phyloP scores from a whole-genome alignment of 1,284 basidiomycete genomes.

The Coniferiporia sulphurascens region DNA sequence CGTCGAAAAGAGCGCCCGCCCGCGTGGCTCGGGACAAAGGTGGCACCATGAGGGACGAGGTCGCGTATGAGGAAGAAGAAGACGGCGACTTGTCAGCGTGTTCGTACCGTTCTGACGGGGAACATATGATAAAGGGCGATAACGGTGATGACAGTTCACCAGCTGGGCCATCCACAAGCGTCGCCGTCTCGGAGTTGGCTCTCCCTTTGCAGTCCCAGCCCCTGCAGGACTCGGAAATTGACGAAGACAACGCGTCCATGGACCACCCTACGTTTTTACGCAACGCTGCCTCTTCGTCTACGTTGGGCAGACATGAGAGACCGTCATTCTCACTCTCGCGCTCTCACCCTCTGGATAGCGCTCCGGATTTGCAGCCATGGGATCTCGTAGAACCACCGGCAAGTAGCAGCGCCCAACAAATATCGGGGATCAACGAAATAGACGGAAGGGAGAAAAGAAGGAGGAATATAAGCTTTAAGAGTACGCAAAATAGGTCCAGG shows the following conservation, averaged over 20 bases:
- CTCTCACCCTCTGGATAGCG: slow-evolving; percentile 6
- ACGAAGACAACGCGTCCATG: not conserved
- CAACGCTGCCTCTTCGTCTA: not conserved
- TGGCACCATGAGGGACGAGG: not conserved
- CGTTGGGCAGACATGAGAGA: not conserved
- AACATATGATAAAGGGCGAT: not conserved
- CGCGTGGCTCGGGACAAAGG: not conserved
- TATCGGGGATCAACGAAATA: not conserved
- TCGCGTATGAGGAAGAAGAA: not conserved
- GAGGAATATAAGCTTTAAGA: slow-evolving; percentile 6
- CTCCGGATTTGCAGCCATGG: slow-evolving; percentile 12
- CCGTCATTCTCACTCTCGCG: not conserved
- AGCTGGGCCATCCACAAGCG: not conserved
- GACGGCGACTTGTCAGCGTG: slow-evolving; percentile 9
- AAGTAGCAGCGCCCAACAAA: slow-evolving; percentile 1
- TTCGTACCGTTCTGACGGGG: slow-evolving; percentile 3
- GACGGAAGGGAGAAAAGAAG: slow-evolving; percentile 7
- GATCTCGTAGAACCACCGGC: slow-evolving; percentile 14
- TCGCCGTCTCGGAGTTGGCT: not conserved
- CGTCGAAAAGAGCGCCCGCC: not conserved
- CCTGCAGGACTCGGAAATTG: not conserved
- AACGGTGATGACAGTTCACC: not conserved
- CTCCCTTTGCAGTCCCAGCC: not conserved
- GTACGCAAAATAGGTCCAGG: not conserved
- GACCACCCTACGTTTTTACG: not conserved